These are phyloP conservation scores for Phoma sp. DNA, from an alignment of 2,329 filamentous ascomycete species.

Conservation along the genomic window DNA sequence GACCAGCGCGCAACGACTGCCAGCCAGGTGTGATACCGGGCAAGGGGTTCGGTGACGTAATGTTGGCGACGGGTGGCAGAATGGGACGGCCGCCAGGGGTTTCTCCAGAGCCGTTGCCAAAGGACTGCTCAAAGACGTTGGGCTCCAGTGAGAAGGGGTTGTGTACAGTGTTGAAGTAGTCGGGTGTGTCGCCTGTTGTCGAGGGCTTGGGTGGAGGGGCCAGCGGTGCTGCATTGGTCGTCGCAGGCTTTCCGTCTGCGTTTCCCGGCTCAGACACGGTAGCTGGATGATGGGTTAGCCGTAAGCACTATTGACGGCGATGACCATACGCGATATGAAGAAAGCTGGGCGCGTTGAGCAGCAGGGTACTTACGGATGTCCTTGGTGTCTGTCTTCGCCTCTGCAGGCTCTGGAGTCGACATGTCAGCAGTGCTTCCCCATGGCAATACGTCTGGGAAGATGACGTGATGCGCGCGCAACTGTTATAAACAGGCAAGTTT, in stretches of 20 bases:
- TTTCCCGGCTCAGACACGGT: constrained; percentile 29
- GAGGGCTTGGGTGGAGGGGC: constrained; percentile 57
- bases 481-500: constrained; percentile 7
- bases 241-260: constrained; percentile 40
- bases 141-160: constrained; percentile 76
- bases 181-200: constrained; percentile 52
- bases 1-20: constrained; percentile 89
- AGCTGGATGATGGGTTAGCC: constrained; percentile 28
- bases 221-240: constrained; percentile 56
- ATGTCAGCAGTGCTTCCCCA: constrained; percentile 27
- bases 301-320: constrained; percentile 8
- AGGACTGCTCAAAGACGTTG: constrained; percentile 97
- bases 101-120: constrained; percentile 63
- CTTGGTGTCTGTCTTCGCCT: constrained; percentile 23
- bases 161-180: constrained; percentile 59
- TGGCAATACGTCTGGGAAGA: constrained; percentile 8
- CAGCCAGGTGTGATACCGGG: constrained; percentile 79
- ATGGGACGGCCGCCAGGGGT: constrained; percentile 77
- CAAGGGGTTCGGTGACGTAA: constrained; percentile 85
- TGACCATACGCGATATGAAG: constrained; percentile 7
- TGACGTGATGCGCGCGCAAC: constrained; percentile 23
- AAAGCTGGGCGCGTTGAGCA: constrained; percentile 2
- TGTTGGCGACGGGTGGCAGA: constrained; percentile 84
- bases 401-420: constrained; percentile 30
- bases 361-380: constrained; percentile 14